These are phyloP conservation scores for Cercospora janseana DNA, from an alignment of 2,329 filamentous ascomycete species.

Conservation along the genomic window DNA sequence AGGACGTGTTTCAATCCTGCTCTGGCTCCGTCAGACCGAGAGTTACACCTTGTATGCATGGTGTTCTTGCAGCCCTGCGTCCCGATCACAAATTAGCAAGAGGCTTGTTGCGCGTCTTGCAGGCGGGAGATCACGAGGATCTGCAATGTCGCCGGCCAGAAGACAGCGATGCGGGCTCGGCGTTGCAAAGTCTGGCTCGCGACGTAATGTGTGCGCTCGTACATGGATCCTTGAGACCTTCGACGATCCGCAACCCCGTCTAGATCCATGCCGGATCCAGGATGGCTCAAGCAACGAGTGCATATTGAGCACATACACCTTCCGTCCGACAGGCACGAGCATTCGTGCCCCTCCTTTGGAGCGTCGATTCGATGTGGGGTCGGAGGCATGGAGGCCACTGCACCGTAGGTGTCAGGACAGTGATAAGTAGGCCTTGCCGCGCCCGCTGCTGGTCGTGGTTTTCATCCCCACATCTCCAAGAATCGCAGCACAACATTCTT, in stretches of 20 bases:
- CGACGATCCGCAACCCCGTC: conserved; percentile 17
- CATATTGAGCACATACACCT: conserved; percentile 17
- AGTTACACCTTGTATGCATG: conserved; percentile 13
- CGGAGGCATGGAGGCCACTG: neutral
- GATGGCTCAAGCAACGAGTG: conserved; percentile 17
- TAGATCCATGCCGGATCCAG: conserved; percentile 19
- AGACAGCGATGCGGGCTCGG: conserved; percentile 3
- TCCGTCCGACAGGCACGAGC: conserved; percentile 22
- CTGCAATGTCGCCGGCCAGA: conserved; percentile 12
- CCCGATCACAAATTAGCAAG: neutral
- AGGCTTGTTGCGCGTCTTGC: neutral
- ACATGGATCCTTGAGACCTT: conserved; percentile 16
- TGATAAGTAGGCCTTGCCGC: conserved; percentile 21
- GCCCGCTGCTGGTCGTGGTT: neutral
- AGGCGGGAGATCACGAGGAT: conserved; percentile 1
- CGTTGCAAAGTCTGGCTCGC: conserved; percentile 12
- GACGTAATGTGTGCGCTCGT: conserved; percentile 8
- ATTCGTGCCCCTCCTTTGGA: conserved; percentile 25
- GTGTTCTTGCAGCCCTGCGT: conserved; percentile 12
- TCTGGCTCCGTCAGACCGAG: conserved; percentile 11
- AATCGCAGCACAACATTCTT: conserved; percentile 8
- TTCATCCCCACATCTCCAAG: neutral
- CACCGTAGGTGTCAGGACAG: neutral
- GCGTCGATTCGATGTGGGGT: conserved; percentile 18
- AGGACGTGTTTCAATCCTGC: conserved; percentile 9